Evolutionary conservation across 2,329 filamentous ascomycete species (phyloP).

Genomic region (Oidium heveae): DNA sequence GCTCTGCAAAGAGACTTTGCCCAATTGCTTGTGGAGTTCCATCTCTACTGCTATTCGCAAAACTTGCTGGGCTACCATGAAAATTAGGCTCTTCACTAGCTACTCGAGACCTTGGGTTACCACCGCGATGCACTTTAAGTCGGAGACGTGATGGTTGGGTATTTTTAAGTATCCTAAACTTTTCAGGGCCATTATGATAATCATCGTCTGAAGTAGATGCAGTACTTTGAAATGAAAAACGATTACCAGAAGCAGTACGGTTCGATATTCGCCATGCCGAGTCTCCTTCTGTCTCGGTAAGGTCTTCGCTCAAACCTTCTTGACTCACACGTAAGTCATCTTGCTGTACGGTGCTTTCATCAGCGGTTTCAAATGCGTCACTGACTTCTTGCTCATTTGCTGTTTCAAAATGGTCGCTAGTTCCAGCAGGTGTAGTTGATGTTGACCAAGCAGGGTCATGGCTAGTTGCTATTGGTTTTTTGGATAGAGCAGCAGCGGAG

Average conservation of each 20-base stretch:
- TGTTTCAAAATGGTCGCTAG: conserved; percentile 51
- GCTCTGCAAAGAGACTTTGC: conserved; percentile 76
- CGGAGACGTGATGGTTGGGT: conserved; percentile 45
- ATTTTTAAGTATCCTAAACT: conserved; percentile 33
- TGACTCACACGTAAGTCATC: conserved; percentile 89
- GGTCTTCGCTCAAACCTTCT: conserved; percentile 49
- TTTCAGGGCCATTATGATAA: conserved; percentile 30
- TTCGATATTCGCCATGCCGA: conserved; percentile 15
- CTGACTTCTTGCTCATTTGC: conserved; percentile 60
- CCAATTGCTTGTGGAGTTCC: conserved; percentile 25
- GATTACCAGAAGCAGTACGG: conserved; percentile 25
- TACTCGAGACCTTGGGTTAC: conserved; percentile 32
- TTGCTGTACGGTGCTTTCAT: conserved; percentile 66
- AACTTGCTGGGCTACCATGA: conserved; percentile 33
- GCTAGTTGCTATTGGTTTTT: conserved; percentile 8
- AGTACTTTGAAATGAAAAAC: conserved; percentile 58
- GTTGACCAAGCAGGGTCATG: conserved; percentile 4
- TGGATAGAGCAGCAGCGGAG: conserved; percentile 12
- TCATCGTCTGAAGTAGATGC: conserved; percentile 67
- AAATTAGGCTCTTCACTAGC: conserved; percentile 31
- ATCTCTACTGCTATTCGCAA: conserved; percentile 22
- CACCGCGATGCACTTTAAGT: conserved; percentile 40
- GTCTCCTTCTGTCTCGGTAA: conserved; percentile 58
- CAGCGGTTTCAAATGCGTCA: conserved; percentile 44
- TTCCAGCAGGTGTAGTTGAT: conserved; percentile 17